Evolutionary conservation across 139 green algal species (phyloP), one percentile per base, ranked within the genome.

Genomic region (Mesostigma viride): DNA sequence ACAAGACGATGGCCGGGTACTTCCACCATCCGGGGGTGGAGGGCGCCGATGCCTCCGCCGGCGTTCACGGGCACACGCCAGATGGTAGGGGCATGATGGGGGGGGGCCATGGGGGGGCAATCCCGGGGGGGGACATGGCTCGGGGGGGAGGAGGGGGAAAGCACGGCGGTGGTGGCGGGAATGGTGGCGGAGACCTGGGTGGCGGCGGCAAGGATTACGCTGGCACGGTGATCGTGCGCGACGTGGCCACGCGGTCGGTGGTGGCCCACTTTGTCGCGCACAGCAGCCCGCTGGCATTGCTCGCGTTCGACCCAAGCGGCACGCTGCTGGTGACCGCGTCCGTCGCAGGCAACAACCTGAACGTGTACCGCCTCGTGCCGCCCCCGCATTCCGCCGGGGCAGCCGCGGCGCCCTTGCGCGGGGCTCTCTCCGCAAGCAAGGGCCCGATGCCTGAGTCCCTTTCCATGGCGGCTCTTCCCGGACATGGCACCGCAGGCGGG

Each of bases 221-320:
- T n/a, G n/a, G n/a, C n/a, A n/a, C n/a, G n/a, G 68, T 87, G 59
- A 71, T 86, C 33, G 74, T 87, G 57, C 66, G 80, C 1, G 82
- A 87, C 35, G 70, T 81, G 27, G 69, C 69, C 32, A 78, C 33
- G n/a, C 67, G 75, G 2, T n/a, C 27, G 2, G 32, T 81, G 4
- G 62, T 87, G 2, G 77, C 76, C 20, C 77, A 84, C 62, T 87
- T 87, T 70, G 48, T 75, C 1, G 81, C 82, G 26, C 82, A 87
- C 69, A 75, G 62, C 26, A 73, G 62, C 1, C 66, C 79, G 3
- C 62, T 87, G 14, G 33, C 67, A 0, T 33, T 69, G 30, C 71
- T 87, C 32, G 48, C 71, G 28, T 87, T 83, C 57, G 81, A 83
- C 77, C 64, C 68, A n/a, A 69, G 34, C 20, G 82, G 82, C n/a